Base-by-base conservation (phyloP, 345 rosid genomes). In the Rhodamnia rubescens region DNA sequence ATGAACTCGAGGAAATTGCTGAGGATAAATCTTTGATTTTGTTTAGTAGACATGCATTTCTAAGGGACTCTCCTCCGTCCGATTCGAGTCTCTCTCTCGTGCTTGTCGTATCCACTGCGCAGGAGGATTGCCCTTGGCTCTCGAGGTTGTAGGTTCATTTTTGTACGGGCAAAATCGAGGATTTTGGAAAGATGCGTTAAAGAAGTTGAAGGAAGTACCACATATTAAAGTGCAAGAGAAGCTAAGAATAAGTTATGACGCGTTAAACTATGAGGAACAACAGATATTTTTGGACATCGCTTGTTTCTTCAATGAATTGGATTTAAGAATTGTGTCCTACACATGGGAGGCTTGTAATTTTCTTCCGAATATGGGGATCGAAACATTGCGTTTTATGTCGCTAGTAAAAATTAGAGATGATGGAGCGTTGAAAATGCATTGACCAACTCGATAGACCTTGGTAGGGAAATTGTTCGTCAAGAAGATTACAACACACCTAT, bases 301-400 rank as follows among this genome's bases (percentile, higher is more conserved):
- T n/a, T n/a, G n/a, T n/a, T n/a, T n/a, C n/a, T n/a, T n/a, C n/a
- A n/a, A n/a, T n/a, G n/a, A n/a, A n/a, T n/a, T n/a, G n/a, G n/a
- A n/a, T n/a, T n/a, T 1, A 3, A 13, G 0, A 58, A 0, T 0
- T 4, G 82, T 8, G 0, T 21, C 11, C 18, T 3, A 8, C n/a
- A 42, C 53, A 74, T 74, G 82, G 83, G 21, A 75, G 5, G 82
- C 55, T 24, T 64, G 61, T 20, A 49, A 42, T 26, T 51, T 84
- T 21, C 16, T 4, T 29, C 53, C 54, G 0, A 20, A 10, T 1
- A 8, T 52, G 14, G 86, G 42, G 56, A 11, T 85, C 8, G 83
- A 85, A 26, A 40, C 20, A 13, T 59, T 59, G 74, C 12, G 9
- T 1, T 59, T 59, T 2, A 59, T 59, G 74, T 59, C 74, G 0